Base-by-base conservation (phyloP, 2,329 filamentous ascomycete species). In the Aureobasidium sp. region DNA sequence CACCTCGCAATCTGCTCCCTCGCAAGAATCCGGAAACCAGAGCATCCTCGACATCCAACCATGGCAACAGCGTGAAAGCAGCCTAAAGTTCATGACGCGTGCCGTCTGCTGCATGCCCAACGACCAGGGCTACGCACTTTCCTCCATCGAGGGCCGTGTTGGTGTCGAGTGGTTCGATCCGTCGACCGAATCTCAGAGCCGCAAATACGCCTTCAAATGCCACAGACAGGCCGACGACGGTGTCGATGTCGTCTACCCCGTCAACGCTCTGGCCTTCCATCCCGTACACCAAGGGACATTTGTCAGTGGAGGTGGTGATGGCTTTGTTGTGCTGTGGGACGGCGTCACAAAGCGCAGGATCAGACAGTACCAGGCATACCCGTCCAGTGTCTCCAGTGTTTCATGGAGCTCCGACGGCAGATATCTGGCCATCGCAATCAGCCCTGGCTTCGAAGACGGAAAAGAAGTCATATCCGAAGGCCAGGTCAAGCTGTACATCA, bases 161-260 rank as follows among this genome's bases (percentile, higher is more conserved):
- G 93, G 92, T 0, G 94, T 99, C 0, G 94, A 99, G 74, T 97
- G 92, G 90, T 97, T 99, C 72, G 94, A 97, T 70, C 89, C 94
- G 17, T 89, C 85, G 5, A 79, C 85, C 43, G 89, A 93, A 73
- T 92, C 89, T 4, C 92, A 97, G 76, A 87, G 89, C 40, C 84
- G 92, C 66, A 97, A 96, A 74, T 99, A 97, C 73, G 94, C 94
- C 15, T 99, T 99, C 83, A 99, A 99, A 75, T 99, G 94, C 75
- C 94, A 99, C 75, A 84, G 94, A 4, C 90, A 95, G 73, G 81
- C 85, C 1, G 80, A 55, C 57, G 47, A 62, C 19, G 84, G 84
- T 53, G 84, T 81, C 29, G 92, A 96, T 68, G 81, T 96, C 4
- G 90, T 96, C 3, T 96, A 92, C 69, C 92, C 92, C 0, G 92